phyloP scores from a whole-genome alignment of 257 asterid species.

The Solanum peruvianum region DNA sequence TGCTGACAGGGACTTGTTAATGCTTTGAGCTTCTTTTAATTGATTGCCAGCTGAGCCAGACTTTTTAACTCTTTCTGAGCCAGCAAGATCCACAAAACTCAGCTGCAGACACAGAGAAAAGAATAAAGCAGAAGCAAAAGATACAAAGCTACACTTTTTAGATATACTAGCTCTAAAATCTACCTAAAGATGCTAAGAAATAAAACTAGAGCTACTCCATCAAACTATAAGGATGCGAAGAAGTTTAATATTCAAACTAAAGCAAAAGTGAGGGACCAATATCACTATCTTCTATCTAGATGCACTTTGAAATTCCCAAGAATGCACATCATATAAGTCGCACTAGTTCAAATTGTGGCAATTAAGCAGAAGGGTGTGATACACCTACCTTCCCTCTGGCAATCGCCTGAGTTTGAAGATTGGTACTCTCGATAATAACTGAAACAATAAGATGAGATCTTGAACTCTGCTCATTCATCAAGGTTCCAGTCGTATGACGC shows the following conservation, averaged over 20 bases:
- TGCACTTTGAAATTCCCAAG: not conserved
- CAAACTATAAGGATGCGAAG: not conserved
- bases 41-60: slow-evolving; percentile 89
- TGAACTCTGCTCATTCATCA: slow-evolving; percentile 94
- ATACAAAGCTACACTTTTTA: not conserved
- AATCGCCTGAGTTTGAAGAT: slow-evolving; percentile 87
- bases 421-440: slow-evolving; percentile 74
- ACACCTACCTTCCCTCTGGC: slow-evolving; percentile 88
- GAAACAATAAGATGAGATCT: slow-evolving; percentile 94
- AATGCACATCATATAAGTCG: not conserved
- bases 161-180: not conserved
- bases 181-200: not conserved
- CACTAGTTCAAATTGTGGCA: not conserved
- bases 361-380: not conserved
- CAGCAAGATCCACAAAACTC: slow-evolving; percentile 98
- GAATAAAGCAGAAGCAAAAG: not conserved
- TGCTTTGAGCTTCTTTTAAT: slow-evolving; percentile 94
- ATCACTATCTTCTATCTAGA: not conserved
- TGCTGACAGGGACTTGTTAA: slow-evolving; percentile 92
- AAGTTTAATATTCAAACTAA: not conserved
- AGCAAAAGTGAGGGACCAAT: not conserved
- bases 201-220: not conserved
- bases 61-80: slow-evolving; percentile 90
- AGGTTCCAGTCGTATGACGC: slow-evolving; percentile 81
- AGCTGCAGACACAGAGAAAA: slow-evolving; percentile 34